phyloP scores from a whole-genome alignment of 2,329 filamentous ascomycete genomes.

The Calonectria leucothoes region DNA sequence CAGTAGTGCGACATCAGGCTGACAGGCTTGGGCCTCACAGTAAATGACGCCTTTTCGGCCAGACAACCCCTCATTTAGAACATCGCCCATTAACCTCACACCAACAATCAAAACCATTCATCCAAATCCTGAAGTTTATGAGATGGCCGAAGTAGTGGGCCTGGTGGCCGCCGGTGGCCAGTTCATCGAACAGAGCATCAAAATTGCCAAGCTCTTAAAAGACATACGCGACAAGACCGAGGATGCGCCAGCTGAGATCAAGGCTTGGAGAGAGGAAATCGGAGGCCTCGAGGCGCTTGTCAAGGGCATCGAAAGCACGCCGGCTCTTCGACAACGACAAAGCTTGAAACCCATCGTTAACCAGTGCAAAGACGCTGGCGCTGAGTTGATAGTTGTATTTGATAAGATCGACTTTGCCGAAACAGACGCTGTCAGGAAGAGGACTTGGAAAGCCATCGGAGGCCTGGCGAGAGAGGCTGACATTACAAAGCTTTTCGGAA shows the following conservation, averaged over 20 bases:
- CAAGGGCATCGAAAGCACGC: background rate
- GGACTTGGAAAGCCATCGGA: slow-evolving; percentile 7
- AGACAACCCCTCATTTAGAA: background rate
- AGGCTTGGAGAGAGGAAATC: background rate
- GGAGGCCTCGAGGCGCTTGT: background rate
- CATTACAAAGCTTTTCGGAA: background rate
- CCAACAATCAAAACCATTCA: background rate
- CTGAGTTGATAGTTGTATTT: background rate
- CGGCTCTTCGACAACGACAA: background rate
- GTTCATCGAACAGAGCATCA: slow-evolving; percentile 17
- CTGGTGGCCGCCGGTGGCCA: background rate
- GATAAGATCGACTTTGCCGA: slow-evolving; percentile 1
- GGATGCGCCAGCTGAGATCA: background rate
- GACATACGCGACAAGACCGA: background rate
- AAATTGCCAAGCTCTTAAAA: slow-evolving; percentile 1
- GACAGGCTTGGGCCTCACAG: background rate
- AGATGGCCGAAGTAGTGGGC: slow-evolving; percentile 13
- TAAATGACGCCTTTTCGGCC: background rate
- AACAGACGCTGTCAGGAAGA: background rate
- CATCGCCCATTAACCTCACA: background rate
- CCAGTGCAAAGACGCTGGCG: background rate
- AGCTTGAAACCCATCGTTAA: background rate
- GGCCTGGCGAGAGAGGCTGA: background rate
- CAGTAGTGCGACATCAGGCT: background rate
- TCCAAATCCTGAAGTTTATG: background rate